A percentile compares a stretch with the other conserved stretches of the same genome.
phyloP scores from a whole-genome alignment of 2,329 filamentous ascomycete species.

The Talaromyces sp. region DNA sequence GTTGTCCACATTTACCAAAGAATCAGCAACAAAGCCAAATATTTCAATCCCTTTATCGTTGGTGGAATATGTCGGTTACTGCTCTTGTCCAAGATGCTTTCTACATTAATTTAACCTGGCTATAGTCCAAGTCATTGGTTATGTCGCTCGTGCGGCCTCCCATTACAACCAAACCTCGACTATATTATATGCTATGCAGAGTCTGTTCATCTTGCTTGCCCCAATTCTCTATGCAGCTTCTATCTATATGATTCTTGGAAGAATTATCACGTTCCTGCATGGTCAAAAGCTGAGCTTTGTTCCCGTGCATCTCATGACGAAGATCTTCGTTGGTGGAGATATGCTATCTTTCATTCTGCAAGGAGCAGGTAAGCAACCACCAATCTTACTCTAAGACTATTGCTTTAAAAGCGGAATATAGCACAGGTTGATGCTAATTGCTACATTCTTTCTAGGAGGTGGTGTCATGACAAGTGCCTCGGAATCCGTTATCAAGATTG shows the following conservation, averaged over 20 bases:
- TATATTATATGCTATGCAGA: constrained; percentile 4
- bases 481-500: background rate
- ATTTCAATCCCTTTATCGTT: constrained; percentile 18
- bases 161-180: background rate
- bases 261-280: background rate
- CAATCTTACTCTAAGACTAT: too few species aligned
- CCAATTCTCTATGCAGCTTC: constrained; percentile 29
- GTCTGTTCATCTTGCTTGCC: constrained; percentile 30
- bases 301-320: background rate
- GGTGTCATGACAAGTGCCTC: background rate
- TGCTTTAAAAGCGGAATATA: too few species aligned
- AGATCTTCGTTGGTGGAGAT: constrained; percentile 6
- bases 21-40: constrained; percentile 8
- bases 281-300: background rate
- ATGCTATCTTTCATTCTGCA: constrained; percentile 1
- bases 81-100: background rate
- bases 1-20: constrained; percentile 15
- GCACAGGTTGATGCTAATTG: background rate
- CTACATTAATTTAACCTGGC: too few species aligned
- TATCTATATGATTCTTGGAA: constrained; percentile 4
- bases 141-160: background rate
- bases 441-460: background rate
- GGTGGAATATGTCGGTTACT: constrained; percentile 20
- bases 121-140: background rate
- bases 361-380: background rate